A percentile compares a stretch with the other conserved stretches of the same genome.
Evolutionary conservation across 2,329 filamentous ascomycete species (phyloP).

Genomic region (Aspergillus tamarii): DNA sequence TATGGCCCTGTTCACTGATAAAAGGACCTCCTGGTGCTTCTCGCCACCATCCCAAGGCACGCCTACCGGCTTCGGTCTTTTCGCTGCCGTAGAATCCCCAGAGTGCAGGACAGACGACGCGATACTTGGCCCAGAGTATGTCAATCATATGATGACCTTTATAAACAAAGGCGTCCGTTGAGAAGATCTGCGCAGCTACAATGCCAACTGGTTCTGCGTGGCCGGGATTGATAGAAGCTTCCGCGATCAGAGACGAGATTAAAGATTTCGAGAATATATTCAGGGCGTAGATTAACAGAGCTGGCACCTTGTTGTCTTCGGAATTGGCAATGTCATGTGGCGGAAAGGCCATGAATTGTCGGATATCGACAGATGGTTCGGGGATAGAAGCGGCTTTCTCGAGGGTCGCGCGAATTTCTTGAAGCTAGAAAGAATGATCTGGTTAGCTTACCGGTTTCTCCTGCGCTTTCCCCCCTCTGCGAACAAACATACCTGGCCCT

Average conservation of each 20-base stretch:
- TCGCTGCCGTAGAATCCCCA: constrained; percentile 82
- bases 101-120: constrained; percentile 77
- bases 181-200: constrained; percentile 74
- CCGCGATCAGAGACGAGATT: constrained; percentile 69
- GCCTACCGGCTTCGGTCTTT: constrained; percentile 68
- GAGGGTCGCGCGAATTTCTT: constrained; percentile 56
- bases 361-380: constrained; percentile 60
- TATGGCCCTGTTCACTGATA: constrained; percentile 72
- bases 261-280: constrained; percentile 76
- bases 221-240: constrained; percentile 65
- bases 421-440: constrained; percentile 22
- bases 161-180: constrained; percentile 67
- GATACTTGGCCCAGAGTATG: constrained; percentile 84
- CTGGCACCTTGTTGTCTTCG: constrained; percentile 59
- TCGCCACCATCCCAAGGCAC: constrained; percentile 73
- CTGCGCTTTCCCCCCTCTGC: no score
- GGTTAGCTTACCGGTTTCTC: constrained; percentile 12
- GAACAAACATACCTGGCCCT: constrained; percentile 51
- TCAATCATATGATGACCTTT: constrained; percentile 72
- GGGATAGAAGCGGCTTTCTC: constrained; percentile 57
- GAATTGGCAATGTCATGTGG: constrained; percentile 40
- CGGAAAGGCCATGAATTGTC: constrained; percentile 55
- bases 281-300: constrained; percentile 72
- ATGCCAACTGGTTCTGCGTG: constrained; percentile 80
- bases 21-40: constrained; percentile 58